Base-by-base conservation (phyloP, 164 flowering plant genomes). In the Macadamia integrifolia region DNA sequence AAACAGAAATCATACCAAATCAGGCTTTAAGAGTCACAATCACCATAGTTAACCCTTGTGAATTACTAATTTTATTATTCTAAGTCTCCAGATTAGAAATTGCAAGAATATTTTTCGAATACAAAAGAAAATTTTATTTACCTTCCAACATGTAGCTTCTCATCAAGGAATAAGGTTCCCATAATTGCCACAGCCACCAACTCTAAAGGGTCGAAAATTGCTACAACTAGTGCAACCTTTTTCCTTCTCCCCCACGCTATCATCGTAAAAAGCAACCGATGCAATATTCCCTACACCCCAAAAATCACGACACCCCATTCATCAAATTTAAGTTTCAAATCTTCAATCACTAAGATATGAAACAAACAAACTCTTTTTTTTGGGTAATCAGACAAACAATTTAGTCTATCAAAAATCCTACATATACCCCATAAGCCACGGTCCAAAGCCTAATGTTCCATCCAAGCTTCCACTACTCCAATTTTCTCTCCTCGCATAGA, bases 151-250 rank as follows among this genome's bases (percentile, higher is more conserved):
- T 23, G 23, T 23, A 23, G 23, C 23, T 23, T 23, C 23, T 23
- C 23, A 0, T 23, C 23, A 7, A 84, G 58, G 6, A 84, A 28
- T 44, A 87, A 32, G 6, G 82, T 78, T 1, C 86, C 80, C 6
- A 72, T 75, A 0, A 86, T 1, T 15, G 87, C 84, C 30, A 83
- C 88, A n/a, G 82, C 6, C 30, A 88, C 62, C 23, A 88, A 83
- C 83, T 80, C 65, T 61, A 88, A 65, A 11, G 92, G 92, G 50
- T 76, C 82, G 66, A 86, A 88, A 31, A 81, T 56, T 0, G 90
- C 80, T 6, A 82, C 87, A 64, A 80, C 86, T 0, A 87, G 43
- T 28, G 92, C 88, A 2, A 90, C 88, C 60, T 75, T 79, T 64
- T 70, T 64, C 15, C 60, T 61, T 4, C 84, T 75, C n/a, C 87